Evolutionary conservation across 2,329 filamentous ascomycete genomes (phyloP), one percentile per base, ranked within the genome.

Genomic region (Sarocladiaceae sp.): DNA sequence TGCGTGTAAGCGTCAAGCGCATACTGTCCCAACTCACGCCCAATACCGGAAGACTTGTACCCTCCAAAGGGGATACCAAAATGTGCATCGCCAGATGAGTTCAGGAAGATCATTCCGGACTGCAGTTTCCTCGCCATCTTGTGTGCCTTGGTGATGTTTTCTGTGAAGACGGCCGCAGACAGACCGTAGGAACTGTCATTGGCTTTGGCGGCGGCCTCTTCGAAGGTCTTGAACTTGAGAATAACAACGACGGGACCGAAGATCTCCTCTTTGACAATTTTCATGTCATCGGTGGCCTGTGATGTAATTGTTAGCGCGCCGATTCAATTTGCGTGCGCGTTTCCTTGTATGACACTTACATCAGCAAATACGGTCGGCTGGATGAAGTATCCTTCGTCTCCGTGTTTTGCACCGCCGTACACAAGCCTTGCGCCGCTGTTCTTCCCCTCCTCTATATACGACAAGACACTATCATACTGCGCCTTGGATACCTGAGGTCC

Each of bases 401-500:
- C 37, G 6, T 26, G 19, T n/a, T 18, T 39, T 4, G 34, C 49
- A 0, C 58, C 57, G 5, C 62, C 63, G 13, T 63, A 65, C 13
- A 72, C 64, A 3, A 85, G 67, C 9, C 34, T 11, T 4, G 34
- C 23, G 13, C 33, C 33, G 6, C 15, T 15, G 7, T 15, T 35
- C 42, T 45, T 47, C 3, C 46, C 46, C 4, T 19, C 23, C 34
- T 84, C 72, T 44, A 86, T 78, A 60, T 82, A 86, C 2, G 69
- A 70, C 13, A 85, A 67, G 3, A 87, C 72, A 12, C 76, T 67
- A 37, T 83, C 78, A 52, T 77, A 80, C 55, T 85, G 82, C 19
- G 67, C 59, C 59, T 79, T 79, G 6, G 76, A 78, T 44, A 83
- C 75, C 55, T 53, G 52, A 4, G 52, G 52, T 16, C 52, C 52